Base-by-base conservation (phyloP, 257 asterid genomes). In the Nemophila menziesii region DNA sequence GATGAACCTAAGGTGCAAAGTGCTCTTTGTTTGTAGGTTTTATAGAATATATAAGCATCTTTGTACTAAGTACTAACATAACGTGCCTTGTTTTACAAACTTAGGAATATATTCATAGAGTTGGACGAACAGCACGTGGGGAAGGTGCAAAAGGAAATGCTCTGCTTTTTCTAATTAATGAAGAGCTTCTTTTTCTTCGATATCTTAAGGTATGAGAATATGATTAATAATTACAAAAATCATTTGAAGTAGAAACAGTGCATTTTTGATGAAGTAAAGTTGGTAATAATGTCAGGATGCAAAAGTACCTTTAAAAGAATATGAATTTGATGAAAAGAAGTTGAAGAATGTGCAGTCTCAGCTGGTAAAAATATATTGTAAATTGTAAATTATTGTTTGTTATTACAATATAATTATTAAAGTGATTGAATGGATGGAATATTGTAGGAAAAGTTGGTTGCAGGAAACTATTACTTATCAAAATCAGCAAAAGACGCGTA, bases 1-100 rank as follows among this genome's bases (percentile, higher is more conserved):
- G 93, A 84, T 70, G 95, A 84, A 46, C 97, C 97, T 17, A 84
- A 80, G 97, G 97, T 89, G n/a, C n/a, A n/a, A n/a, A n/a, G n/a
- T n/a, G n/a, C n/a, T n/a, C n/a, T n/a, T n/a, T n/a, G n/a, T n/a
- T n/a, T n/a, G n/a, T n/a, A n/a, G n/a, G n/a, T n/a, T n/a, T n/a
- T n/a, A n/a, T n/a, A n/a, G n/a, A n/a, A n/a, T n/a, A n/a, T n/a
- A n/a, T n/a, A n/a, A n/a, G n/a, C n/a, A n/a, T n/a, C n/a, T n/a
- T 44, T 12, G 21, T 22, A 16, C 1, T 22, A 21, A 36, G 7
- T 55, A 21, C 38, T 12, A 16, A 55, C 46, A 40, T 24, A 20
- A 45, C 12, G 36, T 40, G 57, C 22, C n/a, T n/a, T n/a, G n/a
- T n/a, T n/a, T n/a, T n/a, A n/a, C n/a, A n/a, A n/a, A n/a, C n/a